Evolutionary conservation across 2,329 filamentous ascomycete species (phyloP).

Genomic region (Pyrenochaeta sp.): DNA sequence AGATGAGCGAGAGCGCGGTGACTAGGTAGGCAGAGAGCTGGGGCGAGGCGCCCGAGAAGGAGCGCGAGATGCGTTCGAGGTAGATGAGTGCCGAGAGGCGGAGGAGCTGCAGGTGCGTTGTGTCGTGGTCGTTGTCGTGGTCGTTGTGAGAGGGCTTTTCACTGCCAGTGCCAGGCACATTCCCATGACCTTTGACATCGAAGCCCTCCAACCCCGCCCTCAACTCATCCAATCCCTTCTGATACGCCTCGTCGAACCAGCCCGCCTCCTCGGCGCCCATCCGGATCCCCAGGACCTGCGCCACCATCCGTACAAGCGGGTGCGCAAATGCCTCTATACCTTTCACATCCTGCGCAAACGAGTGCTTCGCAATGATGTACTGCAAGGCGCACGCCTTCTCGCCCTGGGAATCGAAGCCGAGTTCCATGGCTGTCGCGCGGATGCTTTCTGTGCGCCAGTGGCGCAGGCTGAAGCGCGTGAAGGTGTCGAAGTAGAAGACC

Average conservation of each 20-base stretch:
- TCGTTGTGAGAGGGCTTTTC: neutral
- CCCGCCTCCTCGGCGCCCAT: no score
- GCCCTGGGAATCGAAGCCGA: constrained; percentile 4
- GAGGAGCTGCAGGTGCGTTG: constrained; percentile 2
- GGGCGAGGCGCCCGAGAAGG: constrained; percentile 5
- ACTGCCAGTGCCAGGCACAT: no score
- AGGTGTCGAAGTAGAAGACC: constrained; percentile 14
- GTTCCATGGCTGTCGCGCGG: constrained; percentile 1
- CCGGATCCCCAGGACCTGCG: constrained; percentile 4
- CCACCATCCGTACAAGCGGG: constrained; percentile 4
- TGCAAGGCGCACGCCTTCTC: constrained; percentile 2
- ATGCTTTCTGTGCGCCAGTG: constrained; percentile 18
- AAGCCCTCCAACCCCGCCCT: no score
- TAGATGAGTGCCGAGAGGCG: constrained; percentile 17
- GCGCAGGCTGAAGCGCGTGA: constrained; percentile 12
- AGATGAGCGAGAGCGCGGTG: constrained; percentile 12
- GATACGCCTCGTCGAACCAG: no score
- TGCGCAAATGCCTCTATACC: constrained; percentile 4
- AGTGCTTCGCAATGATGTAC: constrained; percentile 2
- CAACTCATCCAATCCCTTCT: no score
- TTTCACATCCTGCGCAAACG: constrained; percentile 2
- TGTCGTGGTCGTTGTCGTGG: neutral
- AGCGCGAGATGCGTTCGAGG: constrained; percentile 14
- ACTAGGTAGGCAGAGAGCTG: constrained; percentile 1
- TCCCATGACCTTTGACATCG: no score